Evolutionary conservation across 768 basidiomycete genomes (phyloP).

Genomic region (Suillus lakei): DNA sequence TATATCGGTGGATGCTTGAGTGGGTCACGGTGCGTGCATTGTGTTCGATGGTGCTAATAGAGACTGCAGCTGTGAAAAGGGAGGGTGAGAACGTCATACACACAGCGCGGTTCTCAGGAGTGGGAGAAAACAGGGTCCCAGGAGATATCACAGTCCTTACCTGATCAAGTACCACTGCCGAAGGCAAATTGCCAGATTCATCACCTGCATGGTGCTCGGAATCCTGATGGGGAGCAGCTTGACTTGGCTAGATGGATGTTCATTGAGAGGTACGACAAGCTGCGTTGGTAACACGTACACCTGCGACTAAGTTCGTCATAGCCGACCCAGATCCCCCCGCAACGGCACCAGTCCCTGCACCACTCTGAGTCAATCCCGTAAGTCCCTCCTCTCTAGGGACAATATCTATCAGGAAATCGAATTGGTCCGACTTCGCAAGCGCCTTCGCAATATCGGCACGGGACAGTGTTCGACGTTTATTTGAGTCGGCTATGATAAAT

Average conservation of each 20-base stretch:
- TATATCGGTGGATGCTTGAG: not conserved
- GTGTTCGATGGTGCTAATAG: constrained; percentile 10
- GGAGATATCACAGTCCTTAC: constrained; percentile 8
- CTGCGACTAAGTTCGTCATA: constrained; percentile 26
- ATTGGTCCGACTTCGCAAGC: constrained; percentile 90
- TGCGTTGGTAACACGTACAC: constrained; percentile 22
- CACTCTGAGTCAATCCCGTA: constrained; percentile 24
- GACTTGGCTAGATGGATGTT: constrained; percentile 26
- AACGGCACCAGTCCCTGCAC: not conserved
- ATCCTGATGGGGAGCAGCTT: constrained; percentile 28
- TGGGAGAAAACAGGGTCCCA: not conserved
- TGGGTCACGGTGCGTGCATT: constrained; percentile 13
- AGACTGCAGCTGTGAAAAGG: constrained; percentile 9
- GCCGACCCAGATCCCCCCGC: constrained; percentile 7
- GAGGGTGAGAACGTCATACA: constrained; percentile 15
- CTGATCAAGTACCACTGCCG: constrained; percentile 31
- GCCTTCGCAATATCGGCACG: constrained; percentile 94
- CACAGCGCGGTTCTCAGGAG: constrained; percentile 22
- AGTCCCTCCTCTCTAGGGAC: constrained; percentile 80
- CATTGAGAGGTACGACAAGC: constrained; percentile 4
- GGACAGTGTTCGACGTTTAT: constrained; percentile 94
- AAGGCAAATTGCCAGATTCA: constrained; percentile 22
- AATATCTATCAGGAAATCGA: constrained; percentile 97
- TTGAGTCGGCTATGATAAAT: constrained; percentile 93
- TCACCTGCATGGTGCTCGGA: constrained; percentile 24